Conservation (phyloP, 2,329 filamentous ascomycete genomes). For the Pseudogymnoascus sp. region DNA sequence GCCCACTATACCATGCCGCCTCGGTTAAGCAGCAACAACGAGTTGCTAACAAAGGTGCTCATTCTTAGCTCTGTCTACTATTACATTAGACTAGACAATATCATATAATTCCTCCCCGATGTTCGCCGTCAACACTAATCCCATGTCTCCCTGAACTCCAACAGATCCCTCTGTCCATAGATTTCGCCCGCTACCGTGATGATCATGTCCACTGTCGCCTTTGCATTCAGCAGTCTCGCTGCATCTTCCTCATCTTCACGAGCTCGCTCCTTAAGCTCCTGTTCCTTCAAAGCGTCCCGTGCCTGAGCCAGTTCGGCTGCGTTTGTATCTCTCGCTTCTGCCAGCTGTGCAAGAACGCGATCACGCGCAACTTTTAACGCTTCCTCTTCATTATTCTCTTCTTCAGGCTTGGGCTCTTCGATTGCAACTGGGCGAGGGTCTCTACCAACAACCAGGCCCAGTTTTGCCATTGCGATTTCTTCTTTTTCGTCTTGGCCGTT, state of each 20-base stretch:
- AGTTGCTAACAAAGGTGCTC: background rate
- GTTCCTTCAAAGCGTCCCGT: conserved; percentile 24
- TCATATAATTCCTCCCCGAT: background rate
- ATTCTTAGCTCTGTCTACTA: background rate
- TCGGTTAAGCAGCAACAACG: background rate
- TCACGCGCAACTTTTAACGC: background rate
- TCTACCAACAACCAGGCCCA: background rate
- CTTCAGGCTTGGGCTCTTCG: background rate
- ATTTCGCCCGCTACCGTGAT: conserved; percentile 79
- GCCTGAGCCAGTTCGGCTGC: background rate
- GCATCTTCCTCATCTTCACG: background rate
- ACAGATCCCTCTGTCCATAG: conserved; percentile 80
- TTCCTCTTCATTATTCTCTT: background rate
- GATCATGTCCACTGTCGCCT: conserved; percentile 83
- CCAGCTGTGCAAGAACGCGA: background rate
- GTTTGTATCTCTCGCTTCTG: background rate
- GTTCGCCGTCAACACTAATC: conserved; percentile 6
- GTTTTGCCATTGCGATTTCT: background rate
- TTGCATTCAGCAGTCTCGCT: conserved; percentile 36
- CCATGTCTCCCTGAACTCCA: conserved; percentile 62
- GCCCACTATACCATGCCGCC: background rate
- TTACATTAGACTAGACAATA: conserved; percentile 10
- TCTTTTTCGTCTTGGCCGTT: background rate
- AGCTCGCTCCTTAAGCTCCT: conserved; percentile 16
- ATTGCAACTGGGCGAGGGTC: background rate